Evolutionary conservation across 1,284 basidiomycete species (phyloP), one percentile per base, ranked within the genome.

Genomic region (Ganoderma sp.): DNA sequence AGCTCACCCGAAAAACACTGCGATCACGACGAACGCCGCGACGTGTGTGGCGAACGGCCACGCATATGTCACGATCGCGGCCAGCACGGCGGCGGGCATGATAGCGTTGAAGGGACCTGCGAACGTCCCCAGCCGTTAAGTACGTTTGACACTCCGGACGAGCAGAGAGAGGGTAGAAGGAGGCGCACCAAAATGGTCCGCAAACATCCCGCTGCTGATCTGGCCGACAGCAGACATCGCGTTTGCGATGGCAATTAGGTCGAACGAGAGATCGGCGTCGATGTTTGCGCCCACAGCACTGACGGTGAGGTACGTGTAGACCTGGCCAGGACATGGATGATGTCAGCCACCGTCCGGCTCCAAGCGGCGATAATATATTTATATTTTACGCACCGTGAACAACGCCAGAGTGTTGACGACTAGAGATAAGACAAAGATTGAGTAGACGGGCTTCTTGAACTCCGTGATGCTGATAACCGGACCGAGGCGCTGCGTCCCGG

Each of bases 101-200:
- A 88, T 84, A 28, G 86, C 78, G 70, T 87, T 89, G 62, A 87
- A 77, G 0, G 84, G 75, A 8, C 88, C 87, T 85, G 25, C 69
- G 72, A 39, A 39, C 10, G 8, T 39, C 10, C 10, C 10, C 37
- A 39, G 37, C 8, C 37, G 10, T 10, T 39, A 5, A 32, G 1
- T 32, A 32, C 32, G 4, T 32, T 32, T 3, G 32, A 32, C n/a
- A 7, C 28, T 1, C 25, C 12, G n/a, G 28, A 17, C 1, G 1
- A 25, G 25, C 37, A 10, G 37, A 8, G 54, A 25, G 7, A 32
- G 7, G n/a, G n/a, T n/a, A n/a, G n/a, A 7, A 7, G 25, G 3
- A 4, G 69, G 69, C 71, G 39, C 57, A 76, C 83, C 83, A 28
- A 79, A 68, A 28, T 71, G 72, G 69, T 85, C 85, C 6, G 81